Evolutionary conservation across 2,329 filamentous ascomycete species (phyloP).

Genomic region (Bertia moriformis): DNA sequence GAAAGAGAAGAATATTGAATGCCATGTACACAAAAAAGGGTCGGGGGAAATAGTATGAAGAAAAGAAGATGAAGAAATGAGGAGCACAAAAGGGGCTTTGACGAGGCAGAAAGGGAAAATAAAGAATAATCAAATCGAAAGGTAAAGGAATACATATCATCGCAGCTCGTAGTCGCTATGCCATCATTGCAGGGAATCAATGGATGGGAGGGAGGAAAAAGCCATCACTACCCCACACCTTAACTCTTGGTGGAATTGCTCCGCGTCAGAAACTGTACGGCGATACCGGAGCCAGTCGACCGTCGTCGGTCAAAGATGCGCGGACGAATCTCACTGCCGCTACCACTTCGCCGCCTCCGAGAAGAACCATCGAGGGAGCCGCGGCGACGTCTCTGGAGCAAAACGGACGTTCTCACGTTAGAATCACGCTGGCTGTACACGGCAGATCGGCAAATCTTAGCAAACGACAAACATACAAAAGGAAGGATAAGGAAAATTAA

Average conservation of each 20-base stretch:
- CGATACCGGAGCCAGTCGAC: conserved; percentile 17
- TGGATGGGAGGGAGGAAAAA: too few species aligned
- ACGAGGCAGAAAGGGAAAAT: too few species aligned
- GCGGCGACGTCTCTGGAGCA: conserved; percentile 26
- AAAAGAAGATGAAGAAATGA: background rate
- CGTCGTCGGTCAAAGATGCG: conserved; percentile 19
- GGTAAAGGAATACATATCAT: background rate
- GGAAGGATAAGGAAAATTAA: conserved; percentile 2
- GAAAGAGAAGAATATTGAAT: background rate
- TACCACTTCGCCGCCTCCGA: conserved; percentile 21
- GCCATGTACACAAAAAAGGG: conserved; percentile 1
- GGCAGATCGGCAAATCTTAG: conserved; percentile 20
- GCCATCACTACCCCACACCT: too few species aligned
- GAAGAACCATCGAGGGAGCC: conserved; percentile 19
- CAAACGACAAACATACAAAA: conserved; percentile 15
- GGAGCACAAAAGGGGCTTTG: too few species aligned
- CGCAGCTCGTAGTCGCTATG: conserved; percentile 10
- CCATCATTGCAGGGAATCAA: conserved; percentile 8
- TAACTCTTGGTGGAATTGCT: conserved; percentile 23
- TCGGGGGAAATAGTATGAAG: too few species aligned
- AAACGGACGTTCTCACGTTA: conserved; percentile 25
- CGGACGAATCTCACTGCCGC: conserved; percentile 22
- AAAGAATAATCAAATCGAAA: background rate
- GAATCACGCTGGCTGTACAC: conserved; percentile 24
- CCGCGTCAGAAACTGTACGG: conserved; percentile 19